Base-by-base conservation (phyloP, 768 basidiomycete species). In the Strobilomyces echinocephalus region DNA sequence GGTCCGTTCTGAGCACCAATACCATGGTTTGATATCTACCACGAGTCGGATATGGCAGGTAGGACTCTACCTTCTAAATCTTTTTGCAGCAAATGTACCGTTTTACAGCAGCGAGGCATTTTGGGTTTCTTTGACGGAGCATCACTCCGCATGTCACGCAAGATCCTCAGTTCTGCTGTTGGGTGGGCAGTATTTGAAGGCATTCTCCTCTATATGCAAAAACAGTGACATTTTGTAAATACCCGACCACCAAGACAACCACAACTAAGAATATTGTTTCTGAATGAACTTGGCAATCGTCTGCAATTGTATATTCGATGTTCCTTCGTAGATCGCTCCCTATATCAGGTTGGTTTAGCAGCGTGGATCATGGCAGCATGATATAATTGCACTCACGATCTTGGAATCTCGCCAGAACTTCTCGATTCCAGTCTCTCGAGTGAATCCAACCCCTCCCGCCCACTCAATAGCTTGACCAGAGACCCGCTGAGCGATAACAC, bases 361-460 rank as follows among this genome's bases (percentile, higher is more conserved):
- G 33, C 11, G n/a, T 9, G 12, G 9, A 15, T 24, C 44, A 16
- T 7, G 34, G 47, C n/a, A 2, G 35, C 33, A 18, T 45, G 49
- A 1, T 51, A 36, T 4, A 31, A 20, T 40, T 39, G 12, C 38
- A 77, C 87, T 74, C 62, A 91, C 91, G 63, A 95, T 95, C 79
- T 97, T 97, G 7, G 92, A 94, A 70, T 97, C 95, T 55, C 95
- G 74, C 91, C 91, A 95, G 67, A 75, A 95, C 75, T 98, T 97
- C 76, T 97, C 97, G 58, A 97, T 88, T 4, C 93, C 94, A 1
- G 91, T 90, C 74, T 97, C 94, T 49, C 93, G 74, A 49, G 93
- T 95, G 72, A 90, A 95, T 0, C 93, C 95, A 46, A 92, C 79
- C 1, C 94, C 95, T 39, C 94, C 97, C 1, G 87, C 84, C 95